Evolutionary conservation across 768 basidiomycete species (phyloP).

Genomic region (Suillus paluster): DNA sequence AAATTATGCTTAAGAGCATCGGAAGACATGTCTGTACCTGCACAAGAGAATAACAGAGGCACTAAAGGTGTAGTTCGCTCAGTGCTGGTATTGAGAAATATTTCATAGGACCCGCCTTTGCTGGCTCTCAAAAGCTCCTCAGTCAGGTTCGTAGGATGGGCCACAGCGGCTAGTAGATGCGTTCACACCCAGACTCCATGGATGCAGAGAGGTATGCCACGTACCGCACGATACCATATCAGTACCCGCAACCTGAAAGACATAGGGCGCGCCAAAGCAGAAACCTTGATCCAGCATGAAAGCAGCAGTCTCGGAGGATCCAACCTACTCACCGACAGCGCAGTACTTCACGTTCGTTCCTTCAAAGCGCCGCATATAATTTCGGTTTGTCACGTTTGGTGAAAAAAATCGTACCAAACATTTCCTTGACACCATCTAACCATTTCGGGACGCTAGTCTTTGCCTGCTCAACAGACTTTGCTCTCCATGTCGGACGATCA

Average conservation of each 20-base stretch:
- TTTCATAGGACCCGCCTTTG: slow-evolving; percentile 42
- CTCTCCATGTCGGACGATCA: slow-evolving; percentile 48
- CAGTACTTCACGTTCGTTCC: slow-evolving; percentile 42
- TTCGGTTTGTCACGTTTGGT: slow-evolving; percentile 16
- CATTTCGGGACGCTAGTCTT: slow-evolving; percentile 49
- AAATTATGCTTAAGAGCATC: neutral
- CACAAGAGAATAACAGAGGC: slow-evolving; percentile 58
- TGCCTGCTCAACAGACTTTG: slow-evolving; percentile 40
- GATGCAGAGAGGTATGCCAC: neutral
- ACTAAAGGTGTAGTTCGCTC: slow-evolving; percentile 35
- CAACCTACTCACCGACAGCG: slow-evolving; percentile 45
- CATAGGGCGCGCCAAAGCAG: slow-evolving; percentile 61
- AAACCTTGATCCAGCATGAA: slow-evolving; percentile 43
- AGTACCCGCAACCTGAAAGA: slow-evolving; percentile 48
- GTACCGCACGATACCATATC: slow-evolving; percentile 54
- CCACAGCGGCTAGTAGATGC: slow-evolving; percentile 50
- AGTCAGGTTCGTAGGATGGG: slow-evolving; percentile 56
- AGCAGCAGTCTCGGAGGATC: neutral
- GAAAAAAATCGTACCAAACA: slow-evolving; percentile 44
- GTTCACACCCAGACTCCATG: neutral
- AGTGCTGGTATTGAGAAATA: neutral
- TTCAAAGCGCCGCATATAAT: slow-evolving; percentile 15
- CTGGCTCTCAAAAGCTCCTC: slow-evolving; percentile 51
- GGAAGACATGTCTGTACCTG: slow-evolving; percentile 40
- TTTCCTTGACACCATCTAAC: slow-evolving; percentile 53